These are phyloP conservation scores for Tetracladium maxilliforme DNA, from an alignment of 2,329 filamentous ascomycete genomes.

Conservation along the genomic window DNA sequence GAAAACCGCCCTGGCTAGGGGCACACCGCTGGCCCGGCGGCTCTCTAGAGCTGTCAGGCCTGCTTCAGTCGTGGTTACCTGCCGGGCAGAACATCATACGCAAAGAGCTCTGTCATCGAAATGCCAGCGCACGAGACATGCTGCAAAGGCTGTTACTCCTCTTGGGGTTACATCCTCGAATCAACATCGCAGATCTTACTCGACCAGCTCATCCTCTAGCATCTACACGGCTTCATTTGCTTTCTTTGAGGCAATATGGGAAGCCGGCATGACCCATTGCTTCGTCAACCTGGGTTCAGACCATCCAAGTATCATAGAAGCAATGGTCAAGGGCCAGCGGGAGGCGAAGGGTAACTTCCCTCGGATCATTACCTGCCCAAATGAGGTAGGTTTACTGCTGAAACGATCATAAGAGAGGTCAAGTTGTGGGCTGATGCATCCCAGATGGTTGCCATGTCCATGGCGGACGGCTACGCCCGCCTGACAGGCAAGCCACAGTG, in stretches of 20 bases:
- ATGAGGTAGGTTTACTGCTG: constrained; percentile 34
- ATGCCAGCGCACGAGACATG: no score
- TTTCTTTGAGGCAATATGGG: constrained; percentile 61
- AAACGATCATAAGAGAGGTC: constrained; percentile 1
- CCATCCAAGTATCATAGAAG: constrained; percentile 57
- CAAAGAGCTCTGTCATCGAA: no score
- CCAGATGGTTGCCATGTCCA: constrained; percentile 60
- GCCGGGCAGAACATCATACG: no score
- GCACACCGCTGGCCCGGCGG: no score
- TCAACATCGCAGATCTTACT: no score
- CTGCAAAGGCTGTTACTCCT: no score
- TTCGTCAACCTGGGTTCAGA: constrained; percentile 49
- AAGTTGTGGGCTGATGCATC: constrained; percentile 5
- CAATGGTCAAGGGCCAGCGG: constrained; percentile 57
- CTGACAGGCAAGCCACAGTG: constrained; percentile 52
- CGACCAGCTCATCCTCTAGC: no score
- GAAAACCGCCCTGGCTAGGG: no score
- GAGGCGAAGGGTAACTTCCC: constrained; percentile 48
- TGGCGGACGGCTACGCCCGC: constrained; percentile 62
- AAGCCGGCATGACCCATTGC: constrained; percentile 36
- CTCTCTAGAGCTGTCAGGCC: no score
- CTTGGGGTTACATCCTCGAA: no score
- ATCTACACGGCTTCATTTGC: constrained; percentile 53
- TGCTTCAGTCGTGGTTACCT: no score
- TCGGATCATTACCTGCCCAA: constrained; percentile 55